A percentile compares a stretch with the other conserved stretches of the same genome.
Conservation (phyloP, 2,329 filamentous ascomycete genomes). For the Stachybotrys elegans region DNA sequence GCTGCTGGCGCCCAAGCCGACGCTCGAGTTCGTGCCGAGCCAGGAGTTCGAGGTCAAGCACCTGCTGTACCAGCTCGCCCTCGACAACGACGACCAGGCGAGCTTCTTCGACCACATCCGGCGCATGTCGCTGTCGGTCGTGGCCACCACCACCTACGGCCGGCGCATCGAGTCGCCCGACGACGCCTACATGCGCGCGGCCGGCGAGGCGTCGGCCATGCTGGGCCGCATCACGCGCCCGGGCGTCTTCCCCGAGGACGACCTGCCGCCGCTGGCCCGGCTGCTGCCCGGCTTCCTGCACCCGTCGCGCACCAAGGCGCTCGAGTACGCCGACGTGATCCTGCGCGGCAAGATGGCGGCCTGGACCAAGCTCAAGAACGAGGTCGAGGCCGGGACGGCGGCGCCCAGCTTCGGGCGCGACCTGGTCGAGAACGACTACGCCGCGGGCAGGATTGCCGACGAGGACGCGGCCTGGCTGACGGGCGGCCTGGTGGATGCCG, state of each 20-base stretch:
- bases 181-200: constrained; percentile 5
- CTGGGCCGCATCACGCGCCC: not conserved
- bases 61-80: constrained; percentile 6
- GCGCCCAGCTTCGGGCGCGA: not conserved
- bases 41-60: constrained; percentile 11
- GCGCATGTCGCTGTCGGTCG: constrained; percentile 3
- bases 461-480: not conserved
- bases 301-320: not conserved
- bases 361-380: not conserved
- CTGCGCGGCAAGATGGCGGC: not conserved
- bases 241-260: not conserved
- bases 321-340: not conserved
- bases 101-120: constrained; percentile 9
- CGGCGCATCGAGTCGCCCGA: constrained; percentile 4
- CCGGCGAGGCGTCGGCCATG: not conserved
- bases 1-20: constrained; percentile 5
- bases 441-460: not conserved
- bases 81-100: constrained; percentile 4
- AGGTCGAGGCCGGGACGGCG: not conserved
- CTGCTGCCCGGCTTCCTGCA: not conserved
- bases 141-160: constrained; percentile 7
- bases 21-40: constrained; percentile 5
- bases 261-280: not conserved
- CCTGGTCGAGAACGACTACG: not conserved
- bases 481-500: constrained; percentile 8